Evolutionary conservation across 805 yeast genomes (phyloP).

Genomic region (Yamadazyma ubonensis): DNA sequence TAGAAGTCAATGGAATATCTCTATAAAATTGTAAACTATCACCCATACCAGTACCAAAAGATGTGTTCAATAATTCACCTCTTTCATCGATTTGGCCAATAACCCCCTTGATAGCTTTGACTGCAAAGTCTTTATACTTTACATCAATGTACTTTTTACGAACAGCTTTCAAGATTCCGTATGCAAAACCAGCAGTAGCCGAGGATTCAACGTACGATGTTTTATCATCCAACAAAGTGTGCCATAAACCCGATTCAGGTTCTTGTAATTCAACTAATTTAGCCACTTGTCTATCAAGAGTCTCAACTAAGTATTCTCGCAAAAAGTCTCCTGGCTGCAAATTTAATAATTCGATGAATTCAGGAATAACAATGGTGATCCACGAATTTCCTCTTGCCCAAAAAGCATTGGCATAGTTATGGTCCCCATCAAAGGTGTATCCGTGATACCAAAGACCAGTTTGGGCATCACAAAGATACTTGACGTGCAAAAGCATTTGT

Average conservation of each 20-base stretch:
- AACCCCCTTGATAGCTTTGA: slow-evolving; percentile 32
- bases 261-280: slow-evolving; percentile 27
- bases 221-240: slow-evolving; percentile 31
- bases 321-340: slow-evolving; percentile 26
- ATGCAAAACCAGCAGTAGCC: slow-evolving; percentile 38
- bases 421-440: slow-evolving; percentile 27
- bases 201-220: slow-evolving; percentile 30
- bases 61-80: slow-evolving; percentile 34
- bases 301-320: slow-evolving; percentile 25
- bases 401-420: slow-evolving; percentile 25
- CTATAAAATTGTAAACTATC: slow-evolving; percentile 29
- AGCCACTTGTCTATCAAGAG: slow-evolving; percentile 29
- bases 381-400: slow-evolving; percentile 40
- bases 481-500: slow-evolving; percentile 31
- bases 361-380: slow-evolving; percentile 38
- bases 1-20: slow-evolving; percentile 32
- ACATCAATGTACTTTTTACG: slow-evolving; percentile 24
- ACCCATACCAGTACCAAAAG: slow-evolving; percentile 39
- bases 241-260: slow-evolving; percentile 28
- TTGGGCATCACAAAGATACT: slow-evolving; percentile 27
- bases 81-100: slow-evolving; percentile 23
- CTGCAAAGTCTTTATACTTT: slow-evolving; percentile 24
- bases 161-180: slow-evolving; percentile 32
- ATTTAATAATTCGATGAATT: slow-evolving; percentile 29
- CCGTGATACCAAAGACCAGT: slow-evolving; percentile 37